Percentiles rank a stretch among this genome's conserved stretches.
Evolutionary conservation across 805 yeast species (phyloP).

Genomic region (Sugiyamaella floridensis): DNA sequence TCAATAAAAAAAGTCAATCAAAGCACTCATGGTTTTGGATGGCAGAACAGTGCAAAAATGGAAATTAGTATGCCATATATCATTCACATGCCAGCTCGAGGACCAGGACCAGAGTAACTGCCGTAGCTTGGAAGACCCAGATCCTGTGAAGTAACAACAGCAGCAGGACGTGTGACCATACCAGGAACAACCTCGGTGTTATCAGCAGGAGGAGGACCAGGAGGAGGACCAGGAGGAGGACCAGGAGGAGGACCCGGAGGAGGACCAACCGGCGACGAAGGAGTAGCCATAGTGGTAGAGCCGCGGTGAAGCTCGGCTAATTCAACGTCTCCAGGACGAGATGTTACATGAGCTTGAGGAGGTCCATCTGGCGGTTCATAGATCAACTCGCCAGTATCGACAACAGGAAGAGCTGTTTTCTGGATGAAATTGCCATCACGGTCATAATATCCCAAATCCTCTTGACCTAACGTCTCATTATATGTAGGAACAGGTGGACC

Average conservation of each 20-base stretch:
- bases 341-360: neutral
- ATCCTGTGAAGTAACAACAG: neutral
- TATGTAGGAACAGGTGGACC: constrained; percentile 21
- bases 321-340: neutral
- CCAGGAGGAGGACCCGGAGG: too few relatives aligned
- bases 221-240: neutral
- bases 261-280: too few relatives aligned
- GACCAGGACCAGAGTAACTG: too few relatives aligned
- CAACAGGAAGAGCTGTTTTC: neutral
- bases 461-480: constrained; percentile 24
- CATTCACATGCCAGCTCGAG: too few relatives aligned
- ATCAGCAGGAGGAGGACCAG: neutral
- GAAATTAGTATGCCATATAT: too few relatives aligned
- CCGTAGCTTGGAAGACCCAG: neutral
- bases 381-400: neutral
- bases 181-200: neutral
- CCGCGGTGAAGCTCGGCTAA: too few relatives aligned
- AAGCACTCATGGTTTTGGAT: too few relatives aligned
- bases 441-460: constrained; percentile 75
- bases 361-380: neutral
- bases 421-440: constrained; percentile 39
- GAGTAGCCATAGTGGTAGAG: too few relatives aligned
- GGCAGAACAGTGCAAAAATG: too few relatives aligned
- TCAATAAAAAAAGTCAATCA: too few relatives aligned
- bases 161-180: neutral